Evolutionary conservation across 805 yeast species (phyloP).

Genomic region (Jamesozyma spencerorum): DNA sequence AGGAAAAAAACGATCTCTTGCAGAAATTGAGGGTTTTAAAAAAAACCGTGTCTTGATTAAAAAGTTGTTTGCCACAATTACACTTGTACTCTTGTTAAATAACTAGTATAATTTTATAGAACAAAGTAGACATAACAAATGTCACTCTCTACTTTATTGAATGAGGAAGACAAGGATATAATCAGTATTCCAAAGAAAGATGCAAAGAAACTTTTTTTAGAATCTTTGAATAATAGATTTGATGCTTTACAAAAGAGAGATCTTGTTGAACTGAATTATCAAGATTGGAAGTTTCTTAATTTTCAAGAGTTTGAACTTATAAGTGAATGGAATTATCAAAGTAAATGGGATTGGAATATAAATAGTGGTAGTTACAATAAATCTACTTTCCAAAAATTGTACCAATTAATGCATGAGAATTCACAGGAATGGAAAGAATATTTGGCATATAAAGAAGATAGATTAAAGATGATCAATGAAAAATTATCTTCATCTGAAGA

Average conservation of each 20-base stretch:
- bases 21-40: too few relatives aligned
- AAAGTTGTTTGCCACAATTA: too few relatives aligned
- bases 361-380: background rate
- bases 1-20: too few relatives aligned
- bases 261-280: slow-evolving; percentile 20
- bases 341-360: slow-evolving; percentile 16
- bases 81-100: too few relatives aligned
- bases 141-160: slow-evolving; percentile 26
- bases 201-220: slow-evolving; percentile 7
- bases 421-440: slow-evolving; percentile 22
- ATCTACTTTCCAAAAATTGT: slow-evolving; percentile 5
- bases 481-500: background rate
- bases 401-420: slow-evolving; percentile 15
- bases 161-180: slow-evolving; percentile 20
- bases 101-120: too few relatives aligned
- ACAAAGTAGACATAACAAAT: slow-evolving; percentile 5
- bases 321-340: slow-evolving; percentile 28
- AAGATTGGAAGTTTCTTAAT: slow-evolving; percentile 30
- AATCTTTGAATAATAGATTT: slow-evolving; percentile 16
- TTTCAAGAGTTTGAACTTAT: slow-evolving; percentile 31
- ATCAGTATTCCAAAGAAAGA: background rate
- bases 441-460: slow-evolving; percentile 2
- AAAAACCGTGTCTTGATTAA: too few relatives aligned
- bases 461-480: background rate
- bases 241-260: slow-evolving; percentile 18